Conservation (phyloP, 352 stramenopile genomes). For the Halophytophthora polymorphica region DNA sequence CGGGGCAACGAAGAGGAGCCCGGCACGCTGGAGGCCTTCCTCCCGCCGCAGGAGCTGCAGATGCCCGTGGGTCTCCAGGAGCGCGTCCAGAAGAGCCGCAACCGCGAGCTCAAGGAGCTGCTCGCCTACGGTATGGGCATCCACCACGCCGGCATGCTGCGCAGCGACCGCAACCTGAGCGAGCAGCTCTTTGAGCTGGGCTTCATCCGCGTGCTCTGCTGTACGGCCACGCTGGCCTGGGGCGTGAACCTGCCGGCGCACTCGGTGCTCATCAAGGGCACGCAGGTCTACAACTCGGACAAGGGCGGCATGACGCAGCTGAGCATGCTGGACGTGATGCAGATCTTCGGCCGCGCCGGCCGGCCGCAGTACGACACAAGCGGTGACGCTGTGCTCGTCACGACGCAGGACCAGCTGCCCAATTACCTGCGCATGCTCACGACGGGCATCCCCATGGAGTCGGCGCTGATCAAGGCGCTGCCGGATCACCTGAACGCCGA, state of each 20-base stretch:
- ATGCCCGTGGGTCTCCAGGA: constrained; percentile 57
- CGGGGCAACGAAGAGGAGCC: constrained; percentile 60
- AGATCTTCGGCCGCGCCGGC: constrained; percentile 99
- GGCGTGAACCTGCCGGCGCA: constrained; percentile 98
- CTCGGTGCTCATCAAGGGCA: constrained; percentile 99
- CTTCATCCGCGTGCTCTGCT: constrained; percentile 97
- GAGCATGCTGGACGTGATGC: constrained; percentile 99
- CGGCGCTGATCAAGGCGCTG: constrained; percentile 97
- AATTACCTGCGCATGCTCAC: constrained; percentile 97
- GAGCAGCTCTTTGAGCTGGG: constrained; percentile 98
- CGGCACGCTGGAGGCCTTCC: constrained; percentile 51
- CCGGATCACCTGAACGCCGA: constrained; percentile 99
- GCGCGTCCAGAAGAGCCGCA: constrained; percentile 91
- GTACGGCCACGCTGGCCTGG: constrained; percentile 99
- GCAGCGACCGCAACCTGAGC: constrained; percentile 91
- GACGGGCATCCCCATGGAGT: constrained; percentile 97
- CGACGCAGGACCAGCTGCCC: constrained; percentile 90
- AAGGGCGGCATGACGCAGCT: constrained; percentile 97
- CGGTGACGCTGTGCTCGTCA: constrained; percentile 98
- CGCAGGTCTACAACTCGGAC: constrained; percentile 98
- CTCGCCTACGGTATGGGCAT: constrained; percentile 95
- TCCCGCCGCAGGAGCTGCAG: constrained; percentile 51
- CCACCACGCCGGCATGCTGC: constrained; percentile 98
- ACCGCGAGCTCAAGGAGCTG: constrained; percentile 94
- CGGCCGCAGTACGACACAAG: constrained; percentile 99